Evolutionary conservation across 257 asterid species (phyloP).

Genomic region (Solanum etuberosum): DNA sequence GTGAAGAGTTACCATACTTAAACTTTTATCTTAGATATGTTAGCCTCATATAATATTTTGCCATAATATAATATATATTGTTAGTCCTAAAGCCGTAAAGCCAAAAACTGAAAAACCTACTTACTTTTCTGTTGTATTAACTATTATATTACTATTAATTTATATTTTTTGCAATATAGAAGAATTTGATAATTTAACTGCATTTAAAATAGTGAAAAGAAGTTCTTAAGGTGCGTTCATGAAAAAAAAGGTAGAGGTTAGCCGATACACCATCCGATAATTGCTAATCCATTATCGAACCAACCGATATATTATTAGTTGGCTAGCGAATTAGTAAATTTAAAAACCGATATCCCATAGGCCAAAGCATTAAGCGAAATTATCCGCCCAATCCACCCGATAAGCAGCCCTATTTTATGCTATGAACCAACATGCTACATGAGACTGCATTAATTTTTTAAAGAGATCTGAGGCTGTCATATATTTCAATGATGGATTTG

Average conservation of each 20-base stretch:
- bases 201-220: not conserved
- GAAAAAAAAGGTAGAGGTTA: too few species aligned
- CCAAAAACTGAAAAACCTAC: not conserved
- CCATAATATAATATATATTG: not conserved
- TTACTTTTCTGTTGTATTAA: not conserved
- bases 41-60: not conserved
- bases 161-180: not conserved
- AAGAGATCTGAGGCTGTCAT: not conserved
- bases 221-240: too few species aligned
- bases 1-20: not conserved
- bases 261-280: too few species aligned
- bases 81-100: not conserved
- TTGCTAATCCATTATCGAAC: too few species aligned
- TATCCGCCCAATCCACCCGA: too few species aligned
- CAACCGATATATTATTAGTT: too few species aligned
- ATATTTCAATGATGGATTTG: not conserved
- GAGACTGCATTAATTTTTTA: not conserved
- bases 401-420: not conserved
- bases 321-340: too few species aligned
- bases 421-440: not conserved
- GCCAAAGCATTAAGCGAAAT: too few species aligned
- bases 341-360: too few species aligned
- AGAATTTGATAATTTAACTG: not conserved
- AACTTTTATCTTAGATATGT: not conserved
- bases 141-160: not conserved